Evolutionary conservation across 1,139 yeast species (phyloP), one percentile per base, ranked within the genome.

Genomic region (Wickerhamomyces sp.): DNA sequence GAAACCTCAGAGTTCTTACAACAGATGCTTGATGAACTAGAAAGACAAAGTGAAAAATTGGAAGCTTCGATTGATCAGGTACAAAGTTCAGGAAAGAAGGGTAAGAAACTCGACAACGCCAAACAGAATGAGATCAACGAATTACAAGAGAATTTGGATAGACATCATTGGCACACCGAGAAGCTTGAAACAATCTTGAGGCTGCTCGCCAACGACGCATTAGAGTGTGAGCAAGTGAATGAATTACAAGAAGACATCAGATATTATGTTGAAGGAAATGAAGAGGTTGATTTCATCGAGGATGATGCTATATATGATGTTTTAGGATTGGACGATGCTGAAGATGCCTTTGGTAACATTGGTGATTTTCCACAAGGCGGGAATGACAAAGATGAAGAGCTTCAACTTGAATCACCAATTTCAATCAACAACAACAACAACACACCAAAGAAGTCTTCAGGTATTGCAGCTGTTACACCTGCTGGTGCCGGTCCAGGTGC

Each of bases 251-350:
- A 93, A 40, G 97, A 91, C 58, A 84, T 93, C 55, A 87, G 76
- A 48, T 91, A 89, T 61, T 91, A 88, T 57, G 95, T 93, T 30
- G 97, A 91, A 44, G 85, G 91, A 44, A 93, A 91, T 55, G 94
- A 85, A 60, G 96, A 88, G 39, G 95, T 81, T n/a, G 96, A 89
- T 52, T 93, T 88, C 58, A 85, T 91, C 17, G 97, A 91, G 54
- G 95, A 91, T 58, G 97, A 91, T 51, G 91, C 88, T 23, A 78
- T 91, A 45, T 91, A 91, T 57, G 97, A 91, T 48, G 88, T 79
- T 39, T 71, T 91, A 46, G 91, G 85, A 36, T 71, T 87, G 34
- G 87, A 77, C 37, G 87, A 80, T 30, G 76, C 74, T 27, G 83
- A 75, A 32, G 78, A 73, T 35, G 67, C 66, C 7, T 66, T 64